Conservation (phyloP, 2,329 filamentous ascomycete species). For the Penicillium griseofulvum region DNA sequence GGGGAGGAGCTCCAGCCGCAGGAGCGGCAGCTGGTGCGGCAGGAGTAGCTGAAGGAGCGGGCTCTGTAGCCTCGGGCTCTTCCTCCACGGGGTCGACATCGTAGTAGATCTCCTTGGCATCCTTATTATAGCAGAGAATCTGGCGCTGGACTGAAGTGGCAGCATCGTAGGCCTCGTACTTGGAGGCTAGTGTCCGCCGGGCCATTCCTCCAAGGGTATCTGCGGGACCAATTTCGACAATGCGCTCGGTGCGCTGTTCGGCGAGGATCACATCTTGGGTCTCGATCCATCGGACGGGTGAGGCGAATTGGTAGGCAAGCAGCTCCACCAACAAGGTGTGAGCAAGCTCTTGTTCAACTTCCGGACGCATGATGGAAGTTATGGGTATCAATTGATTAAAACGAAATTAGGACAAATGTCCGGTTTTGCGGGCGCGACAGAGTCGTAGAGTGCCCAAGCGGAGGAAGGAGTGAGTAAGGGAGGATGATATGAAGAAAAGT, state of each 20-base stretch:
- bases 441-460: slow-evolving; percentile 11
- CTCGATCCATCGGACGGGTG: slow-evolving; percentile 98
- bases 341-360: slow-evolving; percentile 98
- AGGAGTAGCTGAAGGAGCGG: slow-evolving; percentile 38
- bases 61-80: slow-evolving; percentile 63
- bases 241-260: slow-evolving; percentile 92
- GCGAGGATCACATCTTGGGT: slow-evolving; percentile 99
- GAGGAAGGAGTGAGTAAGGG: slow-evolving; percentile 2
- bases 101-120: slow-evolving; percentile 99
- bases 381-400: slow-evolving; percentile 23
- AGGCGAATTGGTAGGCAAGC: slow-evolving; percentile 98
- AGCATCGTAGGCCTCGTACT: slow-evolving; percentile 98
- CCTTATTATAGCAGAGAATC: slow-evolving; percentile 99
- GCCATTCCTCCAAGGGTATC: slow-evolving; percentile 98
- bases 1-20: slow-evolving; percentile 54
- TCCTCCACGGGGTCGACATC: slow-evolving; percentile 94
- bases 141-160: slow-evolving; percentile 94
- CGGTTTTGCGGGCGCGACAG: slow-evolving; percentile 17
- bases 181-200: slow-evolving; percentile 88
- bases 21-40: slow-evolving; percentile 46
- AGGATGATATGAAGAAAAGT: slow-evolving; percentile 9
- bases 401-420: slow-evolving; percentile 18
- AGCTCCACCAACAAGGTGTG: slow-evolving; percentile 98
- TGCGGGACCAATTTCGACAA: slow-evolving; percentile 95
- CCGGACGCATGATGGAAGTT: slow-evolving; percentile 76